Evolutionary conservation across 495 filamentous ascomycete genomes (phyloP).

Genomic region (Xylaria grammica): DNA sequence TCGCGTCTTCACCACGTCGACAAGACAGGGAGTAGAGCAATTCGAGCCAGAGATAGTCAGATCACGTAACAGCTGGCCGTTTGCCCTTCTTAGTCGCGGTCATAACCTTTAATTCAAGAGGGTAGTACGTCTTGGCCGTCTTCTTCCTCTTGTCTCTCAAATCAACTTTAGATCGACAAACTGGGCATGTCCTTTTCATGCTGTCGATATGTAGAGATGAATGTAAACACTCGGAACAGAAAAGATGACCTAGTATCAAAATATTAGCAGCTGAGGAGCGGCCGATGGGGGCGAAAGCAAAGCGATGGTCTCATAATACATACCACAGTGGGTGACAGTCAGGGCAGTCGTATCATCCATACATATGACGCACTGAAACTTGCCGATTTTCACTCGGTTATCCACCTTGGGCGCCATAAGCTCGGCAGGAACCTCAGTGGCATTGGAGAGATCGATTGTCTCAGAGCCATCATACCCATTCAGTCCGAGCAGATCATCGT

Average conservation of each 20-base stretch:
- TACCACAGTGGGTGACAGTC: constrained; percentile 85
- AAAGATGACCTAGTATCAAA: constrained; percentile 70
- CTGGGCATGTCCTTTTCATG: constrained; percentile 54
- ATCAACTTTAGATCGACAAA: constrained; percentile 63
- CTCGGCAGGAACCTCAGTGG: constrained; percentile 55
- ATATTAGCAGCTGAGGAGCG: constrained; percentile 2
- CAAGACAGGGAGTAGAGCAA: background rate
- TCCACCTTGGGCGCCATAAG: constrained; percentile 56
- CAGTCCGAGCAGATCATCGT: constrained; percentile 39
- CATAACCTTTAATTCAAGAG: constrained; percentile 66
- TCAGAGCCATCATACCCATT: constrained; percentile 42
- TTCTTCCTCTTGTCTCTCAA: constrained; percentile 52
- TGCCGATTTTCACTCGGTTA: constrained; percentile 58
- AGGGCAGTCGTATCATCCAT: constrained; percentile 77
- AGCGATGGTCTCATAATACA: constrained; percentile 35
- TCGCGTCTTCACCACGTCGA: constrained; percentile 33
- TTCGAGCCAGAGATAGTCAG: constrained; percentile 5
- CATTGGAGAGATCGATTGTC: constrained; percentile 66
- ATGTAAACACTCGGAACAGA: constrained; percentile 82
- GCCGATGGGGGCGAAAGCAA: constrained; percentile 5
- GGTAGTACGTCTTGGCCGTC: constrained; percentile 53
- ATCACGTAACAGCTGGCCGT: constrained; percentile 32
- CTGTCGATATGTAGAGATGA: constrained; percentile 68
- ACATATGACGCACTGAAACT: constrained; percentile 80
- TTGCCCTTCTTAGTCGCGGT: constrained; percentile 56